Evolutionary conservation across 2,329 filamentous ascomycete species (phyloP), one percentile per base, ranked within the genome.

Genomic region (Neofusicoccum ribis): DNA sequence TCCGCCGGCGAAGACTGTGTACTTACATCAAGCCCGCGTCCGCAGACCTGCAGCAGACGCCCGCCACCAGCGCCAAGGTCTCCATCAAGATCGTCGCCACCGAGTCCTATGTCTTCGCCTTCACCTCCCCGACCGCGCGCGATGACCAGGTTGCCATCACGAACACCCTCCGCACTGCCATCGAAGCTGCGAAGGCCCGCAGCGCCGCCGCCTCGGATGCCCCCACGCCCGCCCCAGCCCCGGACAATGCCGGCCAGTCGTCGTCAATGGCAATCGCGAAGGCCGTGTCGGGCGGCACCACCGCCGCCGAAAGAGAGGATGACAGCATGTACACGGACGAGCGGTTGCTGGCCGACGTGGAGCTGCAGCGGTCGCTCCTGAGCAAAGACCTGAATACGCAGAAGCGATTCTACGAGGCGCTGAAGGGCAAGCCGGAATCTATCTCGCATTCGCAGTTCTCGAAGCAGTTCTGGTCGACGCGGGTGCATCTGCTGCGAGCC

Each of bases 21-120:
- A 27, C 51, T 39, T 31, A n/a, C 14, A 7, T n/a, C 17, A 43
- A 31, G 27, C 34, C 52, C 43, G 11, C 23, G 14, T 41, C 6
- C 58, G 37, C 71, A 95, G 92, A 98, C 80, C 86, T 99, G 56
- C 94, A 99, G 78, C 94, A 98, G 77, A 98, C 95, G 0, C 93
- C 95, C 12, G 92, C 92, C 67, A 89, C 84, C n/a, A 89, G 88
- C 41, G 83, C 92, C 17, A 97, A 97, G 83, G 93, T 96, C 62
- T 97, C 97, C 85, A 85, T 98, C 66, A 97, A 95, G 77, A 89
- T 99, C 64, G 91, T 97, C 71, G 86, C 89, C 58, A 81, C 91
- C 17, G 85, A 89, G 51, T 86, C 88, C 63, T 92, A 96, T 75
- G 87, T 94, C 56, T 97, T 99, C 77, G 89, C 91, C 69, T 98